These are phyloP conservation scores for Debaryomycetaceae sp. DNA, from an alignment of 1,139 yeast genomes.

Conservation along the genomic window DNA sequence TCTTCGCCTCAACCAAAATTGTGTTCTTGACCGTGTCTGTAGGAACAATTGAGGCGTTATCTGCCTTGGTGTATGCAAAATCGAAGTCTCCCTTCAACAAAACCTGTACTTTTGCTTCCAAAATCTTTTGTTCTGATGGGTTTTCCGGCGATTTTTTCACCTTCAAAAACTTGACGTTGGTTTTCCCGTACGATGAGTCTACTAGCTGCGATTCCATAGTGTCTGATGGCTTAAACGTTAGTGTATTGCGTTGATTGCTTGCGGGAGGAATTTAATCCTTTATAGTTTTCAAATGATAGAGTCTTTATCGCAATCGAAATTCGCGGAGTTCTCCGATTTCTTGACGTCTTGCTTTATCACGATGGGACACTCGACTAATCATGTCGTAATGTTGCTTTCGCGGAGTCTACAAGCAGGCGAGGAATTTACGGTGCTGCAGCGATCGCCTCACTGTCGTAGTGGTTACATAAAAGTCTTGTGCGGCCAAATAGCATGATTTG, in stretches of 20 bases:
- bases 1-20: constrained; percentile 75
- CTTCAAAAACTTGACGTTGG: constrained; percentile 84
- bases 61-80: constrained; percentile 78
- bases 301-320: neutral
- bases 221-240: neutral
- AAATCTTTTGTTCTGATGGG: constrained; percentile 70
- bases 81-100: constrained; percentile 77
- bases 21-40: constrained; percentile 95
- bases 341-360: neutral
- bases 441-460: no score
- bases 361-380: neutral
- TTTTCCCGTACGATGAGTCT: constrained; percentile 79
- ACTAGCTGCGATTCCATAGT: constrained; percentile 20
- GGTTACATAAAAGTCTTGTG: no score
- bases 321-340: neutral
- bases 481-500: no score
- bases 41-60: constrained; percentile 84
- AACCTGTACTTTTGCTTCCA: constrained; percentile 78
- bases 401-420: no score
- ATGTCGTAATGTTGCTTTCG: neutral
- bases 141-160: constrained; percentile 72
- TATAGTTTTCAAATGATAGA: neutral
- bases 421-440: no score
- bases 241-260: neutral
- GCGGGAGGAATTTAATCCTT: no score